Evolutionary conservation across 2,329 filamentous ascomycete genomes (phyloP).

Genomic region (Hymenoscyphus scutula): DNA sequence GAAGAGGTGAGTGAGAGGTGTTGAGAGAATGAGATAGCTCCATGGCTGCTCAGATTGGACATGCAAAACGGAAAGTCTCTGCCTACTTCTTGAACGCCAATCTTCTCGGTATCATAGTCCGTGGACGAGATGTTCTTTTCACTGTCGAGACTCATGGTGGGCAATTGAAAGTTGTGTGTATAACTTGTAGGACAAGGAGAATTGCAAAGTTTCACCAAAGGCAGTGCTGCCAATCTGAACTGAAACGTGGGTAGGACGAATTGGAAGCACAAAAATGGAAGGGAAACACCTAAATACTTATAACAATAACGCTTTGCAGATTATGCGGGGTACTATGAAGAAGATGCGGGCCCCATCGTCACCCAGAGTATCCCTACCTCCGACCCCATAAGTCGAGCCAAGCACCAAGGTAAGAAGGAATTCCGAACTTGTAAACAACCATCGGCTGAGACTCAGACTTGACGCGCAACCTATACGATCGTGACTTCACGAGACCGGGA

Average conservation of each 20-base stretch:
- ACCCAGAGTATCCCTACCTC: neutral
- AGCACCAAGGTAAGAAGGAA: neutral
- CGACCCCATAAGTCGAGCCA: neutral
- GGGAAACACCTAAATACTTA: conserved; percentile 5
- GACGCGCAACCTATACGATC: neutral
- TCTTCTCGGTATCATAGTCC: conserved; percentile 8
- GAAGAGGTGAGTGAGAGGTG: neutral
- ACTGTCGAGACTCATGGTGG: neutral
- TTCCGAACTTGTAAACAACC: neutral
- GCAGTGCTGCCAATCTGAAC: neutral
- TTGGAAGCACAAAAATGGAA: neutral
- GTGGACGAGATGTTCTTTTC: neutral
- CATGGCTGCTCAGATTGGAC: neutral
- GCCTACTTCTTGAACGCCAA: conserved; percentile 12
- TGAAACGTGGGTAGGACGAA: neutral
- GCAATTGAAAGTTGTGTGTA: neutral
- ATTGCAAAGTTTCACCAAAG: neutral
- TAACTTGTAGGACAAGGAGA: conserved; percentile 1
- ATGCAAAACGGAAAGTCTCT: too few relatives aligned
- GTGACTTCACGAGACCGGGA: neutral
- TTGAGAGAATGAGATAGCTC: neutral
- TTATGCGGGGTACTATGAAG: conserved; percentile 10
- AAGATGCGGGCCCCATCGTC: neutral
- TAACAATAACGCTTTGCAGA: neutral
- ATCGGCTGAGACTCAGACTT: neutral